A percentile compares a stretch with the other conserved stretches of the same genome.
Evolutionary conservation across 2,329 filamentous ascomycete genomes (phyloP).

Genomic region (Passalora sequoiae): DNA sequence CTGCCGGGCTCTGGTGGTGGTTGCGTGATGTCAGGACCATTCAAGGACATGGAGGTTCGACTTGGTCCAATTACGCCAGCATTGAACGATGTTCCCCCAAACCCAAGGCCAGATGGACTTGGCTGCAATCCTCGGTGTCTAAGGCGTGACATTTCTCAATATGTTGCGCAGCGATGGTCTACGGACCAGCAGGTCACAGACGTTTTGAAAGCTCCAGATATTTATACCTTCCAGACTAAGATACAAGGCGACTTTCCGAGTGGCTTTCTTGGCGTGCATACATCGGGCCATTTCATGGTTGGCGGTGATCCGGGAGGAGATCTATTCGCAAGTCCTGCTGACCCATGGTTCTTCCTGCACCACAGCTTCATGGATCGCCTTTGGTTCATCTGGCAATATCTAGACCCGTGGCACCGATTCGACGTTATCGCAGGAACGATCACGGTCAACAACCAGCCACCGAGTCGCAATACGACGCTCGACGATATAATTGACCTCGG

Average conservation of each 20-base stretch:
- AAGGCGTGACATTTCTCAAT: conserved; percentile 15
- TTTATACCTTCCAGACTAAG: conserved; percentile 15
- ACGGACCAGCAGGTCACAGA: conserved; percentile 12
- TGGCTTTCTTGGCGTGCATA: conserved; percentile 32
- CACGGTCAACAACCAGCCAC: conserved; percentile 13
- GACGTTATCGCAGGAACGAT: conserved; percentile 14
- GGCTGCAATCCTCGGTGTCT: conserved; percentile 23
- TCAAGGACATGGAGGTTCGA: conserved; percentile 33
- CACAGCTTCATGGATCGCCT: conserved; percentile 42
- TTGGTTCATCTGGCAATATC: conserved; percentile 50
- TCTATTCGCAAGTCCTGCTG: conserved; percentile 38
- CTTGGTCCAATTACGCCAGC: conserved; percentile 15
- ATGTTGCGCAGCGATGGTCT: conserved; percentile 12
- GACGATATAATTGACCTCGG: conserved; percentile 20
- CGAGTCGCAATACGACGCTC: conserved; percentile 15
- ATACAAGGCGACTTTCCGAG: conserved; percentile 17
- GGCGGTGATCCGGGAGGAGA: conserved; percentile 41
- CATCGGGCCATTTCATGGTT: conserved; percentile 44
- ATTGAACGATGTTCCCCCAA: conserved; percentile 15
- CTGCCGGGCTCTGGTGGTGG: conserved; percentile 52
- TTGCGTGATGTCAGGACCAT: conserved; percentile 50
- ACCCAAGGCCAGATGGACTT: conserved; percentile 24
- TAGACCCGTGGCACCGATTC: conserved; percentile 26
- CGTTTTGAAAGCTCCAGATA: conserved; percentile 12
- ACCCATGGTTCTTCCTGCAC: conserved; percentile 45